Evolutionary conservation across 805 yeast species (phyloP), one percentile per base, ranked within the genome.

Genomic region (Cyberlindnera xishuangbannaensis): DNA sequence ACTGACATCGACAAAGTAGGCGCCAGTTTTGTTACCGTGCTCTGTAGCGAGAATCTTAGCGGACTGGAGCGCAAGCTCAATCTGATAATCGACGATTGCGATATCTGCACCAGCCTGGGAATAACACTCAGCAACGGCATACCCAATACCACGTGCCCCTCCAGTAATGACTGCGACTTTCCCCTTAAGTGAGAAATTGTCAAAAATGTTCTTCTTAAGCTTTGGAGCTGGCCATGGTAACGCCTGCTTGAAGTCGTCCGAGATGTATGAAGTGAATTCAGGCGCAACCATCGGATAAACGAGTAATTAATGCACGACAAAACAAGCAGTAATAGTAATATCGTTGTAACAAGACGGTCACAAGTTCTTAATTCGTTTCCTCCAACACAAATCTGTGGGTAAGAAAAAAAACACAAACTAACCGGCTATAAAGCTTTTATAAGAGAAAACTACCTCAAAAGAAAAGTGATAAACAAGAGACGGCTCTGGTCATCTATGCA

Each of bases 61-160:
- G 48, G 71, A 71, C 35, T 70, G 78, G 31, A 72, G 75, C n/a
- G 83, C 59, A 18, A 51, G 34, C 24, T 53, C 53, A 25, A 47
- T 39, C 18, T 46, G 56, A 18, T 49, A 48, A 24, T 54, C 55
- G n/a, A 50, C 34, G 30, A 59, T 46, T 7, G 84, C 84, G 21
- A 86, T 73, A 42, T 81, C 81, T 8, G 94, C 95, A 32, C 95
- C 95, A 4, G 90, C 90, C 61, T 83, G 90, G 31, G 87, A 82
- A 50, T 67, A 83, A 3, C 86, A 88, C 56, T 76, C 83, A 27
- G 94, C 94, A 22, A 83, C 82, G 5, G 83, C 84, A 47, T 58
- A 72, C 12, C 95, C 95, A 44, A 85, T 84, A 21, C 95, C 95
- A 28, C 81, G 68, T 13, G 88, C 78, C 10, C 85, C 83, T 28